A percentile compares a stretch with the other conserved stretches of the same genome.
Evolutionary conservation across 495 filamentous ascomycete genomes (phyloP).

Genomic region (Halenospora varia): DNA sequence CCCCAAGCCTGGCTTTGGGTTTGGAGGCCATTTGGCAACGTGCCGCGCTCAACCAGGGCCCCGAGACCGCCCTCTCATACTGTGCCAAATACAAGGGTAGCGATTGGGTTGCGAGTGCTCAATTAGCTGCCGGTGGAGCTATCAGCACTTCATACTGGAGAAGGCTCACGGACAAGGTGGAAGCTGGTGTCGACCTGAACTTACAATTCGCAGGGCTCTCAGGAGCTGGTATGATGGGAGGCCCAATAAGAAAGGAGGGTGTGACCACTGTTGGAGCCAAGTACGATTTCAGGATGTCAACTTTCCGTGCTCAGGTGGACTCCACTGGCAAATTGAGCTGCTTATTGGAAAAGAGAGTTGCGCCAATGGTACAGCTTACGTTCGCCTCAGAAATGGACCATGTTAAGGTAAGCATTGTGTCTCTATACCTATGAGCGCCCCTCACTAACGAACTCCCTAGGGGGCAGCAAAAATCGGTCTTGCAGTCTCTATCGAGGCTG

Average conservation of each 20-base stretch:
- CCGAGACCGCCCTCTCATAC: conserved; percentile 83
- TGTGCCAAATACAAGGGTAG: conserved; percentile 81
- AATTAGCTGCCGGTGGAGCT: conserved; percentile 77
- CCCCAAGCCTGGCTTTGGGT: conserved; percentile 81
- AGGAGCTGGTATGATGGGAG: conserved; percentile 70
- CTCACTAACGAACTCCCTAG: conserved; percentile 42
- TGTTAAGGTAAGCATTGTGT: conserved; percentile 76
- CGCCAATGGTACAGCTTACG: conserved; percentile 81
- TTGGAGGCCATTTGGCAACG: conserved; percentile 94
- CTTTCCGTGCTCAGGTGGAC: conserved; percentile 93
- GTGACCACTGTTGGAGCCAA: conserved; percentile 89
- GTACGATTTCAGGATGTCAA: conserved; percentile 94
- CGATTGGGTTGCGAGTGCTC: conserved; percentile 88
- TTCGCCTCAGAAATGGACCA: conserved; percentile 98
- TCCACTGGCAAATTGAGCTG: conserved; percentile 89
- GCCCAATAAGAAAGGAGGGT: conserved; percentile 68
- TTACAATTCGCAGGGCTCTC: conserved; percentile 59
- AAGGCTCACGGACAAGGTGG: conserved; percentile 87
- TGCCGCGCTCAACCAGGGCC: conserved; percentile 66
- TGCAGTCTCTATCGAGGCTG: conserved; percentile 88
- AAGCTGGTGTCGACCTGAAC: conserved; percentile 93
- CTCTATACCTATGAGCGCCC: conserved; percentile 22
- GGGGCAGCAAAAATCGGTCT: conserved; percentile 93
- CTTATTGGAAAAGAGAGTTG: conserved; percentile 91
- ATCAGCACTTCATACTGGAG: conserved; percentile 95